phyloP scores from a whole-genome alignment of 768 basidiomycete species.

The Mycena indigotica region DNA sequence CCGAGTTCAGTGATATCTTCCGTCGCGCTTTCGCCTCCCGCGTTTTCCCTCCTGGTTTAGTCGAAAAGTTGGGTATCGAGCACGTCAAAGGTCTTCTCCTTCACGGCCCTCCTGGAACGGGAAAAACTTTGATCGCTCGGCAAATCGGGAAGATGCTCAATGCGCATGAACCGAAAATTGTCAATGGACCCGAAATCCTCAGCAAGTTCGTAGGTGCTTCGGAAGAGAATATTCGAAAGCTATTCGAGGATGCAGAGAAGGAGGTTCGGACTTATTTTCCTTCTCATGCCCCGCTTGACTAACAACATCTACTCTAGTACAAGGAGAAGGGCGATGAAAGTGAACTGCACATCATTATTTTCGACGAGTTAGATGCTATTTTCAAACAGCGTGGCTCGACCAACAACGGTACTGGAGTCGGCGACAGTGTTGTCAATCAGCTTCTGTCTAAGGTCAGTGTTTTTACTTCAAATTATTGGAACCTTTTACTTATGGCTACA shows the following conservation, averaged over 20 bases:
- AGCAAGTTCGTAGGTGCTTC: conserved; percentile 97
- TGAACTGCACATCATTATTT: conserved; percentile 98
- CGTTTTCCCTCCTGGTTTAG: conserved; percentile 95
- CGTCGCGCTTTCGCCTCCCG: conserved; percentile 97
- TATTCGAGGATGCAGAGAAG: conserved; percentile 98
- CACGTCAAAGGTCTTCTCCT: conserved; percentile 98
- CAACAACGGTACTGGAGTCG: conserved; percentile 90
- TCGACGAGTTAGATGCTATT: conserved; percentile 97
- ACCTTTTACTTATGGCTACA: neutral
- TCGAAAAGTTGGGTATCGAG: conserved; percentile 96
- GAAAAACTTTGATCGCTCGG: conserved; percentile 96
- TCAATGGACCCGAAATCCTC: conserved; percentile 96
- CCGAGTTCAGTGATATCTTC: conserved; percentile 95
- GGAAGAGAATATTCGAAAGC: conserved; percentile 96
- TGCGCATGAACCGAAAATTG: conserved; percentile 95
- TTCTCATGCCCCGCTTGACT: neutral
- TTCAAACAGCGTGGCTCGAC: conserved; percentile 98
- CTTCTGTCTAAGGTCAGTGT: conserved; percentile 84
- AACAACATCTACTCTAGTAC: conserved; percentile 57
- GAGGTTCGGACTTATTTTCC: conserved; percentile 56
- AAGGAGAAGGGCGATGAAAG: conserved; percentile 97
- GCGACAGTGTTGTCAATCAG: conserved; percentile 99
- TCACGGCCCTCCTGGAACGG: conserved; percentile 96
- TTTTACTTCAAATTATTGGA: neutral
- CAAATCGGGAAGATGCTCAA: conserved; percentile 99